Percentiles rank a stretch among this genome's conserved stretches.
Conservation (phyloP, 148 eudicot genomes). For the Arctostaphylos glauca region DNA sequence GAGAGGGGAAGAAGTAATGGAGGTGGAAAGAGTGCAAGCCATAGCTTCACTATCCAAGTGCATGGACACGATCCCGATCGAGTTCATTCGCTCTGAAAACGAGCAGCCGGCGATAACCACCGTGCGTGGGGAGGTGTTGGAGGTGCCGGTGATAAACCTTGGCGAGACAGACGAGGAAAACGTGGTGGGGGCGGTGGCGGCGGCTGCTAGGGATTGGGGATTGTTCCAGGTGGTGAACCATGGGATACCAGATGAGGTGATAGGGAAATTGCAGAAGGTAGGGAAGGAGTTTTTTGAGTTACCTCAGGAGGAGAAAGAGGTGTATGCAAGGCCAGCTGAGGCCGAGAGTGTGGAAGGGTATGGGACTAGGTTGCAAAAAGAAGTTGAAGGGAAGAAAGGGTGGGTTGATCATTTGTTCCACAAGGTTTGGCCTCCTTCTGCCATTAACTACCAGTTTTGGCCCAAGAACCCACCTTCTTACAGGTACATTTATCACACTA, state of each 20-base stretch:
- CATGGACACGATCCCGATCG: constrained; percentile 43
- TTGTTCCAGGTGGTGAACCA: constrained; percentile 68
- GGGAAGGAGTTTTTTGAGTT: constrained; percentile 70
- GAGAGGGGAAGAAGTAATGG: constrained; percentile 23
- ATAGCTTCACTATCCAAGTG: constrained; percentile 37
- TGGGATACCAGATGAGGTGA: constrained; percentile 48
- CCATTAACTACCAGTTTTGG: constrained; percentile 39
- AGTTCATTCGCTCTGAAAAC: constrained; percentile 49
- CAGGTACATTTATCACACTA: constrained; percentile 15
- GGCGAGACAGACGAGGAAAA: constrained; percentile 25
- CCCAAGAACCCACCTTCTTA: constrained; percentile 36
- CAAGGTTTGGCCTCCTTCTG: constrained; percentile 41
- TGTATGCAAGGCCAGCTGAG: constrained; percentile 28
- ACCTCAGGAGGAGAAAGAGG: constrained; percentile 48
- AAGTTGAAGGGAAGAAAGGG: constrained; percentile 40
- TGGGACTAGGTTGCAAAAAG: constrained; percentile 43
- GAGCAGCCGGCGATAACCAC: constrained; percentile 63
- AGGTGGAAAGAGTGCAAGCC: constrained; percentile 62
- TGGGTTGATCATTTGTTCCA: constrained; percentile 63
- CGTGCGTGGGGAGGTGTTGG: constrained; percentile 28
- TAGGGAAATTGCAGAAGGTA: constrained; percentile 36
- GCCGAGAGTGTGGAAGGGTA: constrained; percentile 40
- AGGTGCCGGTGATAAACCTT: constrained; percentile 58
- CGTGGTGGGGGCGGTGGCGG: constrained; percentile 27
- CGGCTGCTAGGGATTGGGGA: constrained; percentile 57